A percentile compares a stretch with the other conserved stretches of the same genome.
These are phyloP conservation scores for Durio zibethinus DNA, from an alignment of 345 rosid genomes.

Conservation along the genomic window DNA sequence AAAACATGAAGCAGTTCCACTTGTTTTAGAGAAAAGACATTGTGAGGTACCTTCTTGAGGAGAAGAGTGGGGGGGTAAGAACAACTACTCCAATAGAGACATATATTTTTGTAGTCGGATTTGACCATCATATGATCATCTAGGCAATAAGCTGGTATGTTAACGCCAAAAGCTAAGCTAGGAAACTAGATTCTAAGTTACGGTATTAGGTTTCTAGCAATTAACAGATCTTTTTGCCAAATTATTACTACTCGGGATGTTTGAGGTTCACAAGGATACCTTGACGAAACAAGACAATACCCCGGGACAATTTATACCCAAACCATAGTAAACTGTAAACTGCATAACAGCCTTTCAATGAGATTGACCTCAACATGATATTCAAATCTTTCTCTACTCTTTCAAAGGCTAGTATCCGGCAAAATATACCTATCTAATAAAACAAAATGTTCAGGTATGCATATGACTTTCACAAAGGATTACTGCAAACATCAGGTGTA, in stretches of 20 bases:
- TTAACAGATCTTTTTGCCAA: neutral
- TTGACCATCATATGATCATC: neutral
- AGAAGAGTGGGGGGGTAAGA: too few relatives aligned
- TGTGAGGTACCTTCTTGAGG: too few relatives aligned
- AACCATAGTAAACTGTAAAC: neutral
- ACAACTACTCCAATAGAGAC: too few relatives aligned
- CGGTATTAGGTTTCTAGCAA: neutral
- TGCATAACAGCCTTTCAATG: neutral
- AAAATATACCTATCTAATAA: neutral
- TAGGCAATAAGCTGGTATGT: neutral
- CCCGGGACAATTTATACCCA: neutral
- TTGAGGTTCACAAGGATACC: neutral
- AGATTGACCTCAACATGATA: slow-evolving; percentile 11
- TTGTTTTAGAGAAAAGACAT: too few relatives aligned
- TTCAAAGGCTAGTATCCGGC: neutral
- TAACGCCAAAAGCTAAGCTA: neutral
- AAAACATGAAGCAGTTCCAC: too few relatives aligned
- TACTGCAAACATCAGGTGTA: too few relatives aligned
- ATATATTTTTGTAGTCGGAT: too few relatives aligned
- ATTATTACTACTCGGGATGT: neutral
- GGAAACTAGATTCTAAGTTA: neutral
- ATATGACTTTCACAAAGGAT: too few relatives aligned
- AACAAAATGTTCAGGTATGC: neutral
- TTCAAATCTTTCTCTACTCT: neutral
- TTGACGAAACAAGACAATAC: slow-evolving; percentile 2